Percentiles rank a stretch among this genome's conserved stretches.
These are phyloP conservation scores for Fusarium sacchari DNA, from an alignment of 2,329 filamentous ascomycete genomes.

Conservation along the genomic window DNA sequence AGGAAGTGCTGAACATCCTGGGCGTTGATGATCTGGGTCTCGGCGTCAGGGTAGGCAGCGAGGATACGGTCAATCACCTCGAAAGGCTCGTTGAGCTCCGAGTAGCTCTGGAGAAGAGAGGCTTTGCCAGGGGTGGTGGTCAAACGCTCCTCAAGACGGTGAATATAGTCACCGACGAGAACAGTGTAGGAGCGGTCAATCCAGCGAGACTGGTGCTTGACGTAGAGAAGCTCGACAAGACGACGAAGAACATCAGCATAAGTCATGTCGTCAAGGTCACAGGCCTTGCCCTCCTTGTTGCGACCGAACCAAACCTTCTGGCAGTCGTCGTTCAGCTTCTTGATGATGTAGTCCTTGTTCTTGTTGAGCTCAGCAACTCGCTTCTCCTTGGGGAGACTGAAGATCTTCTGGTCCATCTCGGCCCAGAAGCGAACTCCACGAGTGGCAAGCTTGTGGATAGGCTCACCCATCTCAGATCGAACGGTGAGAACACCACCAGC, in stretches of 20 bases:
- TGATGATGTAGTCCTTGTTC: slow-evolving; percentile 89
- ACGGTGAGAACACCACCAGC: slow-evolving; percentile 96
- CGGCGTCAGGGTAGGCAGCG: slow-evolving; percentile 84
- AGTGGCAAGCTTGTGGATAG: slow-evolving; percentile 98
- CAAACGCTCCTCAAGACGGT: slow-evolving; percentile 96
- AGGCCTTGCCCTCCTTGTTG: slow-evolving; percentile 81
- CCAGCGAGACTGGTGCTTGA: slow-evolving; percentile 91
- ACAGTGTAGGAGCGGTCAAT: slow-evolving; percentile 86
- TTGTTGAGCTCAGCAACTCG: slow-evolving; percentile 88
- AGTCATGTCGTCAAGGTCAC: slow-evolving; percentile 95
- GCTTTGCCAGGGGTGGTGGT: slow-evolving; percentile 75
- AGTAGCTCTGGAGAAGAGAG: slow-evolving; percentile 89
- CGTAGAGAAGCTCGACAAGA: slow-evolving; percentile 89
- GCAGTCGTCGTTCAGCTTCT: slow-evolving; percentile 95
- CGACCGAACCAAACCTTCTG: slow-evolving; percentile 97
- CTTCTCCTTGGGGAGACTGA: slow-evolving; percentile 95
- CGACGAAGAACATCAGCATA: slow-evolving; percentile 88
- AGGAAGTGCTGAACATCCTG: slow-evolving; percentile 99
- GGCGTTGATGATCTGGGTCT: slow-evolving; percentile 93
- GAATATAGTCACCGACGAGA: slow-evolving; percentile 94
- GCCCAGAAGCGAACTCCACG: slow-evolving; percentile 97
- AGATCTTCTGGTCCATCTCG: slow-evolving; percentile 99
- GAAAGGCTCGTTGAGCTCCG: slow-evolving; percentile 86
- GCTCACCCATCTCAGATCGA: slow-evolving; percentile 98
- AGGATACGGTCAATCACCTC: slow-evolving; percentile 81